Evolutionary conservation across 768 basidiomycete genomes (phyloP).

Genomic region (Lactarius indigo): DNA sequence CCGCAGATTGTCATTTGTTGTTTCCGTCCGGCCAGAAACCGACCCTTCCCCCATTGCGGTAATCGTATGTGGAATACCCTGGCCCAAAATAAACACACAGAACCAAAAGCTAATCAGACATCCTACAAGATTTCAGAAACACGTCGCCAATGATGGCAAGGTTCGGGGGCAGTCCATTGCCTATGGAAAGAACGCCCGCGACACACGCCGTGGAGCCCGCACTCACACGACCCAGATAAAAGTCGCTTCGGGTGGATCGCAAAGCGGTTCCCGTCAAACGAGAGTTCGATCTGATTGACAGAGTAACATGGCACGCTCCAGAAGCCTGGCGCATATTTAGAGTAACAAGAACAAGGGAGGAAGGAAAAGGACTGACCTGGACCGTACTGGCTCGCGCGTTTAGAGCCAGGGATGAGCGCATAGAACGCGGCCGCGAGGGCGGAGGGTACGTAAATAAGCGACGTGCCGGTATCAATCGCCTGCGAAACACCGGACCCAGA

Average conservation of each 20-base stretch:
- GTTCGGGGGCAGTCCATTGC: constrained; percentile 44
- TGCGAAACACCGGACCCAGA: constrained; percentile 26
- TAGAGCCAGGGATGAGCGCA: constrained; percentile 47
- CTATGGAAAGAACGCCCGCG: constrained; percentile 50
- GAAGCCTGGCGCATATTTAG: constrained; percentile 36
- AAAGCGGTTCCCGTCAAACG: constrained; percentile 43
- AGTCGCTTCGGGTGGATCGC: constrained; percentile 45
- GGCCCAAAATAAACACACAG: background rate
- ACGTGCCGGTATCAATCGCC: constrained; percentile 70
- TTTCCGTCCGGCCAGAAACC: constrained; percentile 58
- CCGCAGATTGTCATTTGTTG: constrained; percentile 29
- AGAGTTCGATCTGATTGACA: constrained; percentile 37
- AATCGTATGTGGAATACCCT: constrained; percentile 66
- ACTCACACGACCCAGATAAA: constrained; percentile 48
- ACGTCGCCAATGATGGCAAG: constrained; percentile 61
- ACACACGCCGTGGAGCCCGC: constrained; percentile 48
- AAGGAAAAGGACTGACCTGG: constrained; percentile 34
- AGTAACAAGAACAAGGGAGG: background rate
- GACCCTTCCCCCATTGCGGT: constrained; percentile 48
- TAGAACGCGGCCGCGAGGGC: constrained; percentile 46
- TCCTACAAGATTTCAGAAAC: constrained; percentile 62
- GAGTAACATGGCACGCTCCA: constrained; percentile 54
- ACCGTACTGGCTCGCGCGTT: constrained; percentile 41
- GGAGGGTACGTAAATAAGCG: constrained; percentile 56
- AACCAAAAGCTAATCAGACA: constrained; percentile 1